phyloP scores from a whole-genome alignment of 2,329 filamentous ascomycete genomes.

The Fusarium gaditjirri region DNA sequence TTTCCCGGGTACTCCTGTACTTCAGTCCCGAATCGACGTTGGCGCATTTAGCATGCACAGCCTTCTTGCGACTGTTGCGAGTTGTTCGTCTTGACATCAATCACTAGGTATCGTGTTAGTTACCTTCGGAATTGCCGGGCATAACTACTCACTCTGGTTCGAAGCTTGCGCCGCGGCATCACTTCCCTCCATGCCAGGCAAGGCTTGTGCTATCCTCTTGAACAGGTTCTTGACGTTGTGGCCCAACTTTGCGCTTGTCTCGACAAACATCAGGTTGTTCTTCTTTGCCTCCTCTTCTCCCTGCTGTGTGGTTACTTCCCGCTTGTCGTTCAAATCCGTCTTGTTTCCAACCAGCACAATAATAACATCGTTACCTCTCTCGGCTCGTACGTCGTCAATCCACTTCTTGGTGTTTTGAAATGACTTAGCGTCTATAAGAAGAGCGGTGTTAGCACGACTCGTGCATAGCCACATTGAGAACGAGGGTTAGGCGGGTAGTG shows the following conservation, averaged over 20 bases:
- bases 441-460: slow-evolving; percentile 35
- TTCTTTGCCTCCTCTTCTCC: slow-evolving; percentile 98
- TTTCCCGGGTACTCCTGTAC: slow-evolving; percentile 41
- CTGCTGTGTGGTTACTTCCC: slow-evolving; percentile 95
- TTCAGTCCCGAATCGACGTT: slow-evolving; percentile 34
- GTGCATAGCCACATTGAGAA: slow-evolving; percentile 16
- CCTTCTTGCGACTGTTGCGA: slow-evolving; percentile 76
- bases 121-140: background rate
- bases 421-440: slow-evolving; percentile 79
- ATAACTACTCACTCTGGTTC: slow-evolving; percentile 76
- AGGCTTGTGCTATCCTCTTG: slow-evolving; percentile 95
- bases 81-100: slow-evolving; percentile 88
- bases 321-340: slow-evolving; percentile 98
- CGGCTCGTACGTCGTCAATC: slow-evolving; percentile 97
- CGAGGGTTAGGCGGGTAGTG: slow-evolving; percentile 27
- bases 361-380: slow-evolving; percentile 98
- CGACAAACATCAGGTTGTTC: slow-evolving; percentile 98
- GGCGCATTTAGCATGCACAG: slow-evolving; percentile 59
- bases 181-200: slow-evolving; percentile 96
- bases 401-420: slow-evolving; percentile 99
- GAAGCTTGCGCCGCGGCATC: slow-evolving; percentile 78
- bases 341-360: slow-evolving; percentile 99
- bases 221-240: slow-evolving; percentile 99
- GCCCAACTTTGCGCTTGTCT: slow-evolving; percentile 96
- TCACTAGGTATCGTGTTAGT: slow-evolving; percentile 68